Base-by-base conservation (phyloP, 345 rosid species). In the Salix brachista region DNA sequence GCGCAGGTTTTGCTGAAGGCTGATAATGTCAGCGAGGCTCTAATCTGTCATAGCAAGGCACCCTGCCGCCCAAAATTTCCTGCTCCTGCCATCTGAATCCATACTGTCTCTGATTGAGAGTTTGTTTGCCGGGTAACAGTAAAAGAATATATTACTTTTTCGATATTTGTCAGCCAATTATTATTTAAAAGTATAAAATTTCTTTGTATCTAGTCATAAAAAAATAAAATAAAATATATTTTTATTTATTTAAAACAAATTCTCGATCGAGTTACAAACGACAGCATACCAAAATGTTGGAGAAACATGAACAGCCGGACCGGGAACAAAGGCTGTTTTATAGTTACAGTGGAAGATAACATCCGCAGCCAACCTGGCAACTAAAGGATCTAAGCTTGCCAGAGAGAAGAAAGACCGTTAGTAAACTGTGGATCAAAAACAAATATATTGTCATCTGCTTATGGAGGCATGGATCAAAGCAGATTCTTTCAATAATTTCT, bases 181-280 rank as follows among this genome's bases (percentile, higher is more conserved):
- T 34, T 34, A 34, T 34, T 34, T 34, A 34, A 9, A 41, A 41
- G 44, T 41, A 10, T 12, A 41, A 41, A 41, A 41, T 4, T 41
- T 10, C 10, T 41, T 10, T 41, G 44, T 41, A 41, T 2, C 13
- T 41, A 9, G 10, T 9, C 13, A 41, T 41, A 2, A 9, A 2
- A 41, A 41, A 9, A 34, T 3, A 0, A 9, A 10, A 9, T 10
- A 10, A 41, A 0, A 1, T 0, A 30, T 2, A 2, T 41, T 2
- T 41, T 41, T 41, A 41, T 41, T 10, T 41, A 10, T 41, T 41
- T 41, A 41, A 2, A 41, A 10, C 2, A 9, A 2, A 2, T 41
- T 41, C 11, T 10, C 44, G 0, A n/a, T 5, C 62, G 4, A n/a
- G 26, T 56, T 5, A n/a, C 12, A 56, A 0, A 3, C 13, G 23